A percentile compares a stretch with the other conserved stretches of the same genome.
These are phyloP conservation scores for Aspergillus sp. DNA, from an alignment of 2,329 filamentous ascomycete genomes.

Conservation along the genomic window DNA sequence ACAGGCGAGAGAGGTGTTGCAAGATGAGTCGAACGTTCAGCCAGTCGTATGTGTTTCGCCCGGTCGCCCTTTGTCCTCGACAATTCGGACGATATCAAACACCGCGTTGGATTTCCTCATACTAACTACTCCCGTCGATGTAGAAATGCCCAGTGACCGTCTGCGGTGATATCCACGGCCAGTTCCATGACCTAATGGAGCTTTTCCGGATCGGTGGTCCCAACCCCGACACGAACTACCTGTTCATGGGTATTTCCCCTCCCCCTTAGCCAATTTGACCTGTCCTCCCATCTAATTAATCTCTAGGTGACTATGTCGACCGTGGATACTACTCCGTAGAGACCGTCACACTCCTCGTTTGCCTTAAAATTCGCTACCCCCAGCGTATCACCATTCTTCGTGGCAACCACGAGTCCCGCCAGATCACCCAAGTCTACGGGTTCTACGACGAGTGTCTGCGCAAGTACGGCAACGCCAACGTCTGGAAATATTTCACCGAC, in stretches of 20 bases:
- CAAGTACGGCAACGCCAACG: slow-evolving; percentile 98
- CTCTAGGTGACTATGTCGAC: slow-evolving; percentile 90
- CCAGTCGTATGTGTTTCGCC: slow-evolving; percentile 71
- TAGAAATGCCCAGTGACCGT: slow-evolving; percentile 98
- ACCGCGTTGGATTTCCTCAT: neutral
- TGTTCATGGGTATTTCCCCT: slow-evolving; percentile 81
- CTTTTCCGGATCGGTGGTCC: slow-evolving; percentile 98
- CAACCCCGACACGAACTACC: slow-evolving; percentile 97
- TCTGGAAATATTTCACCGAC: slow-evolving; percentile 99
- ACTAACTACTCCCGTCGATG: slow-evolving; percentile 8
- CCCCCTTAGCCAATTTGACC: neutral
- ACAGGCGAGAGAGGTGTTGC: slow-evolving; percentile 90
- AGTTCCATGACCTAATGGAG: slow-evolving; percentile 99
- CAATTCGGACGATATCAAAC: neutral
- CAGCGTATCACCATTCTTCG: slow-evolving; percentile 97
- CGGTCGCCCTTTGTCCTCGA: slow-evolving; percentile 17
- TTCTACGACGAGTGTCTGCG: slow-evolving; percentile 99
- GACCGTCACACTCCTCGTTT: slow-evolving; percentile 93
- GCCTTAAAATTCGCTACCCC: slow-evolving; percentile 96
- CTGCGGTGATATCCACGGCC: slow-evolving; percentile 97
- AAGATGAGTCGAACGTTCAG: slow-evolving; percentile 98
- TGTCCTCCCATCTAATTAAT: slow-evolving; percentile 7
- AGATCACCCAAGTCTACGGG: slow-evolving; percentile 98
- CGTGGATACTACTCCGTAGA: slow-evolving; percentile 98
- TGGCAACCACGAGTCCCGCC: slow-evolving; percentile 97